A percentile compares a stretch with the other conserved stretches of the same genome.
Evolutionary conservation across 1,284 basidiomycete species (phyloP).

Genomic region (Serendipita sp.): DNA sequence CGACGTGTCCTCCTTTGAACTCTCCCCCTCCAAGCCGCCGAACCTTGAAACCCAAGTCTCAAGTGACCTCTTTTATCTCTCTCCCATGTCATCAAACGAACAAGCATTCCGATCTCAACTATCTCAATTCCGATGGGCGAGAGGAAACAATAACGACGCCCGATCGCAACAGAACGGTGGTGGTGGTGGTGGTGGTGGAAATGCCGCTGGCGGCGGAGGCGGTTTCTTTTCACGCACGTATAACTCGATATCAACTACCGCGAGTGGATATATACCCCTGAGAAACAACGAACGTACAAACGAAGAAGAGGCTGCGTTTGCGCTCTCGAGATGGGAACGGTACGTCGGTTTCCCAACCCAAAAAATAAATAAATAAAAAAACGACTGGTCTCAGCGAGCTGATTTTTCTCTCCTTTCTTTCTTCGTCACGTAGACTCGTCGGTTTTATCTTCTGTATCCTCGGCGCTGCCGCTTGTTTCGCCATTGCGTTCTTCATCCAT

Average conservation of each 20-base stretch:
- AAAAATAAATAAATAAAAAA: not conserved
- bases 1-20: too few relatives aligned
- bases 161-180: conserved; percentile 22
- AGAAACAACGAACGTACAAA: conserved; percentile 71
- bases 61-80: too few relatives aligned
- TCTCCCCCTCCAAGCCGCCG: too few relatives aligned
- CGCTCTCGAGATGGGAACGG: conserved; percentile 82
- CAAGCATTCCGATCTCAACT: conserved; percentile 55
- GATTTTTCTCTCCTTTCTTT: not conserved
- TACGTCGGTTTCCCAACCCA: conserved; percentile 23
- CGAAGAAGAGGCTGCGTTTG: conserved; percentile 95
- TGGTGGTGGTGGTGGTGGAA: conserved; percentile 11
- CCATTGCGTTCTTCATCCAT: conserved; percentile 76
- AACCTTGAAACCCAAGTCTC: too few relatives aligned
- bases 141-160: conserved; percentile 60
- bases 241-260: conserved; percentile 42
- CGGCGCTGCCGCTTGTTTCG: conserved; percentile 89
- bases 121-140: conserved; percentile 72
- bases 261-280: conserved; percentile 75
- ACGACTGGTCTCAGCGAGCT: too few relatives aligned
- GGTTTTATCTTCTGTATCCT: conserved; percentile 87
- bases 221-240: conserved; percentile 65
- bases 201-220: conserved; percentile 17
- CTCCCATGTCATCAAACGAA: conserved; percentile 30
- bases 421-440: conserved; percentile 46